Base-by-base conservation (phyloP, 1,139 yeast genomes). In the Casaregolazyma suthepensis region DNA sequence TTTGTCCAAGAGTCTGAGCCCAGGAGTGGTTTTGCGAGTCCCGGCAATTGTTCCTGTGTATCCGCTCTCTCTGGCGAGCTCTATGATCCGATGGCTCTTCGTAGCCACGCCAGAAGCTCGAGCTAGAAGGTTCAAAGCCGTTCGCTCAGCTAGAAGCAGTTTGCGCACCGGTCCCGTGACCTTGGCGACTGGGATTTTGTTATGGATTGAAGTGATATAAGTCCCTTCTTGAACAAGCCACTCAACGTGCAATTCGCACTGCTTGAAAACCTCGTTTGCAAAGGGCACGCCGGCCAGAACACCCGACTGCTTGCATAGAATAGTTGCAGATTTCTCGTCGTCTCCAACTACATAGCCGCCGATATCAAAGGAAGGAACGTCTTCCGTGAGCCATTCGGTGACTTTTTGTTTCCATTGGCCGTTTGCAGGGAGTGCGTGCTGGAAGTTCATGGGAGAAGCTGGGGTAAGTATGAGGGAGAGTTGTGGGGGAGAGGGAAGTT, bases 11-110 rank as follows among this genome's bases (percentile, higher is more conserved):
- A 83, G 75, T 63, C 98, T 80, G 60, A 91, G 78, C 0, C 98
- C 98, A 0, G 98, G 98, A 0, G 98, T 91, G n/a, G 97, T 91
- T 70, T 91, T 91, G 65, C 98, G 81, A 1, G 98, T 91, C n/a
- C 98, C 98, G 0, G 98, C 97, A 66, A 91, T 88, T 38, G 85
- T 76, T 0, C 97, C 98, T 2, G 73, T 74, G 67, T 83, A 91
- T 0, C 96, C 95, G n/a, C 80, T 73, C 45, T 79, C 72, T 56
- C 82, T 79, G 0, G 96, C 96, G 55, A 82, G 70, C 18, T 73
- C 66, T 53, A 83, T 74, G 12, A 91, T 79, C 31, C 74, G 71
- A 52, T 74, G 72, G 0, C 95, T 83, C 59, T 69, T 68, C 1
- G 96, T 86, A n/a, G 97, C 96, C 51, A 91, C 79, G 1, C 98